Base-by-base conservation (phyloP, 2,329 filamentous ascomycete species). In the Penicillium brevicompactum region DNA sequence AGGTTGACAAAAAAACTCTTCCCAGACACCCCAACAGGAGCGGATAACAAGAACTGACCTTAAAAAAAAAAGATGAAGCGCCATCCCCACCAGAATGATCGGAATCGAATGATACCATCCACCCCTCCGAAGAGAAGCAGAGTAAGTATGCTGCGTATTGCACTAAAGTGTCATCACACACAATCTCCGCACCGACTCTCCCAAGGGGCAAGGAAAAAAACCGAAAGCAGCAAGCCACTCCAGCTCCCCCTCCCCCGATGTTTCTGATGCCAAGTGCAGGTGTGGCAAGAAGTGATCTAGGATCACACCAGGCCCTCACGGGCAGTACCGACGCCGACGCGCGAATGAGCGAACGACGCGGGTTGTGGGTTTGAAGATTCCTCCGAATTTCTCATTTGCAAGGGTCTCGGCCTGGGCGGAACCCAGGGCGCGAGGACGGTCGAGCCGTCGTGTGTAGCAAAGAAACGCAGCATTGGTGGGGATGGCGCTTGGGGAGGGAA, bases 371-470 rank as follows among this genome's bases (percentile, higher is more conserved):
- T 74, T 91, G 90, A 91, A 92, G 89, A 92, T 87, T 94, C 89
- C 91, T 94, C 91, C 90, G 90, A 94, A 93, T 94, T 94, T 94
- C 90, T 91, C 90, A 92, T 91, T 91, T 92, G 91, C 90, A 79
- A 76, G 60, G 57, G 45, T 65, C 60, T 42, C 40, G 57, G 54
- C 38, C 40, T 46, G 51, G 47, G 57, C 22, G 4, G 13, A 44
- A 50, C 53, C 57, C 59, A 53, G 55, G 32, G 14, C 31, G 14
- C 38, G 62, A 65, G 64, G 67, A 71, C 69, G 57, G 58, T 59
- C 56, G 41, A 50, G 43, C 69, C 81, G 83, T 80, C 84, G 75
- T 85, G 84, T 90, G 88, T 88, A 88, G 90, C 90, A 92, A 92
- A 91, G 90, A 92, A 92, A 92, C 89, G 89, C 89, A 89, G 90